Evolutionary conservation across 495 filamentous ascomycete genomes (phyloP).

Genomic region (Trichoderma virens): DNA sequence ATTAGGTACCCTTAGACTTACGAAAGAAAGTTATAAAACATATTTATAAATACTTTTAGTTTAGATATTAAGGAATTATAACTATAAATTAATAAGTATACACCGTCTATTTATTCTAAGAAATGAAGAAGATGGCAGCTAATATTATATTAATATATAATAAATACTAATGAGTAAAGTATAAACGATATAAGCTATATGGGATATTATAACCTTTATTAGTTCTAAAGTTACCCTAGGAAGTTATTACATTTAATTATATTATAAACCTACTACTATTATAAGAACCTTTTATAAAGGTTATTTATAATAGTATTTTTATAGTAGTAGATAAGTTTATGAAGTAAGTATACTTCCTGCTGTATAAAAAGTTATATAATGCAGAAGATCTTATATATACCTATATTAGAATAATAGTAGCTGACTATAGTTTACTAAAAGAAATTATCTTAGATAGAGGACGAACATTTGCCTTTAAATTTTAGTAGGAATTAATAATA

Average conservation of each 20-base stretch:
- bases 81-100: too few species aligned
- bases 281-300: too few species aligned
- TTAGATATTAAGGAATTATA: neutral
- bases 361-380: too few species aligned
- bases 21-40: neutral
- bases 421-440: neutral
- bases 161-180: slow-evolving; percentile 1
- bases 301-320: neutral
- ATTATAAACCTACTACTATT: too few species aligned
- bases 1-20: neutral
- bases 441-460: neutral
- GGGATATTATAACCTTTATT: neutral
- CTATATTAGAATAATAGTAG: neutral
- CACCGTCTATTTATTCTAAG: neutral
- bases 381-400: neutral
- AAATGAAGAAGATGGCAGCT: neutral
- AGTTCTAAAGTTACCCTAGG: too few species aligned
- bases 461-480: slow-evolving; percentile 1
- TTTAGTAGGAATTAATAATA: too few species aligned
- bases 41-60: neutral
- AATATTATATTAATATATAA: neutral
- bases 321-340: neutral
- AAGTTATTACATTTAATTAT: too few species aligned
- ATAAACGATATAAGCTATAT: neutral
- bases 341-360: neutral